These are phyloP conservation scores for Takashimella tepidaria DNA, from an alignment of 1,284 basidiomycete genomes.

Conservation along the genomic window DNA sequence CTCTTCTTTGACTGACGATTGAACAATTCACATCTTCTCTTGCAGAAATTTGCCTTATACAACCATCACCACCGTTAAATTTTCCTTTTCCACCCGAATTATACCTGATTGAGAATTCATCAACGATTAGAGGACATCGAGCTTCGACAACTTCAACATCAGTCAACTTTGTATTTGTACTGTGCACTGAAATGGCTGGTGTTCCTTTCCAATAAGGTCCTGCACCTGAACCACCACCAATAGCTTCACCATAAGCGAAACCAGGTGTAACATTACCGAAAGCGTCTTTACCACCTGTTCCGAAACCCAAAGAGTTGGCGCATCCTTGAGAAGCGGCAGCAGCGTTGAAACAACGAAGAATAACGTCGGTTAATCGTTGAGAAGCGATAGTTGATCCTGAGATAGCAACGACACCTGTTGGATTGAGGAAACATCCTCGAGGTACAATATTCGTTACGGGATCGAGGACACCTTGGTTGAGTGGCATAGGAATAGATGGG, in stretches of 20 bases:
- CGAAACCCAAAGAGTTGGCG: conserved; percentile 54
- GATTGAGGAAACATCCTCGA: conserved; percentile 68
- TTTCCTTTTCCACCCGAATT: conserved; percentile 73
- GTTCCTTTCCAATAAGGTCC: conserved; percentile 87
- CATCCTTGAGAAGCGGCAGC: conserved; percentile 84
- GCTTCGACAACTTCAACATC: conserved; percentile 56
- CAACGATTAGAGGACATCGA: conserved; percentile 73
- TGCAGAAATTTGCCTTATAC: conserved; percentile 82
- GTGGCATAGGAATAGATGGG: conserved; percentile 66
- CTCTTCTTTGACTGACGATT: conserved; percentile 51
- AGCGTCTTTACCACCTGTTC: conserved; percentile 76
- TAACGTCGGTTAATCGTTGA: conserved; percentile 90
- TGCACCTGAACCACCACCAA: conserved; percentile 88
- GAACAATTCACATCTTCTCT: conserved; percentile 78
- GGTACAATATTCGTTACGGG: conserved; percentile 67
- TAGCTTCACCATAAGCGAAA: conserved; percentile 28
- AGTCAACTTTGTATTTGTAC: conserved; percentile 88
- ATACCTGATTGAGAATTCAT: conserved; percentile 70
- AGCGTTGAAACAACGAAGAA: conserved; percentile 86
- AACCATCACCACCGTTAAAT: conserved; percentile 81
- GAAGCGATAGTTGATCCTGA: conserved; percentile 75
- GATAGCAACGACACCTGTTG: conserved; percentile 80
- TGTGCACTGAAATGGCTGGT: conserved; percentile 64
- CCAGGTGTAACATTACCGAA: conserved; percentile 65
- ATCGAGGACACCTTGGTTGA: conserved; percentile 84